Evolutionary conservation across 1,139 yeast species (phyloP).

Genomic region (Ashbya aceris): DNA sequence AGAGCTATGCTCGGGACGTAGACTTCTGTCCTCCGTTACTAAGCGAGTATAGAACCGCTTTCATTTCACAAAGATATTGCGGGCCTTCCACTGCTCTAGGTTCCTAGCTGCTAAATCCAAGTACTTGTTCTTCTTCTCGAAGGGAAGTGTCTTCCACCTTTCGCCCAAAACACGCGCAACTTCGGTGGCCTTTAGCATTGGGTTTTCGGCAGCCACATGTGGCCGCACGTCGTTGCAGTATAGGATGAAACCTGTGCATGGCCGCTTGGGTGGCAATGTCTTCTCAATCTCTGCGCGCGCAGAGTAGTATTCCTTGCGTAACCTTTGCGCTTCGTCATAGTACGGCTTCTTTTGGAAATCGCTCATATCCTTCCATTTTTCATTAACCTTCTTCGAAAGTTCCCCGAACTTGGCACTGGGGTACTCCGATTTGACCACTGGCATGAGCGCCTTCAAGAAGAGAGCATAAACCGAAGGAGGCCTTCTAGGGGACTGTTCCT

Average conservation of each 20-base stretch:
- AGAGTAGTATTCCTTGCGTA: conserved; percentile 6
- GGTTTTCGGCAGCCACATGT: conserved; percentile 14
- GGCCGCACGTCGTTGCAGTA: conserved; percentile 16
- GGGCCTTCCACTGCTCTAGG: conserved; percentile 8
- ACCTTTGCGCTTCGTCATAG: conserved; percentile 4
- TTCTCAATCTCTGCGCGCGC: conserved; percentile 7
- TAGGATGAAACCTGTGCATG: conserved; percentile 19
- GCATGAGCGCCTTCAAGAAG: conserved; percentile 15
- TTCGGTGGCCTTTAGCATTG: conserved; percentile 15
- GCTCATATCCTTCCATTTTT: conserved; percentile 7
- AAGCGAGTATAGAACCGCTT: too few species aligned
- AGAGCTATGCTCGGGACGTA: too few species aligned
- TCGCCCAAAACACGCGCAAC: conserved; percentile 20
- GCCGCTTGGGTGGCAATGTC: conserved; percentile 25
- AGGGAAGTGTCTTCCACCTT: conserved; percentile 24
- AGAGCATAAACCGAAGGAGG: conserved; percentile 21
- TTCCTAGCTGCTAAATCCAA: conserved; percentile 7
- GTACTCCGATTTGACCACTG: conserved; percentile 9
- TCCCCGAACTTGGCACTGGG: conserved; percentile 16
- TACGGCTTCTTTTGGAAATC: conserved; percentile 10
- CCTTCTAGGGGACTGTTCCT: conserved; percentile 21
- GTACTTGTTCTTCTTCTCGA: conserved; percentile 17
- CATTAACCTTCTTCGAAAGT: conserved; percentile 8
- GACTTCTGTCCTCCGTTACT: too few species aligned
- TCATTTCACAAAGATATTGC: background rate